Evolutionary conservation across 768 basidiomycete genomes (phyloP).

Genomic region (Hypsizygus marmoreus): DNA sequence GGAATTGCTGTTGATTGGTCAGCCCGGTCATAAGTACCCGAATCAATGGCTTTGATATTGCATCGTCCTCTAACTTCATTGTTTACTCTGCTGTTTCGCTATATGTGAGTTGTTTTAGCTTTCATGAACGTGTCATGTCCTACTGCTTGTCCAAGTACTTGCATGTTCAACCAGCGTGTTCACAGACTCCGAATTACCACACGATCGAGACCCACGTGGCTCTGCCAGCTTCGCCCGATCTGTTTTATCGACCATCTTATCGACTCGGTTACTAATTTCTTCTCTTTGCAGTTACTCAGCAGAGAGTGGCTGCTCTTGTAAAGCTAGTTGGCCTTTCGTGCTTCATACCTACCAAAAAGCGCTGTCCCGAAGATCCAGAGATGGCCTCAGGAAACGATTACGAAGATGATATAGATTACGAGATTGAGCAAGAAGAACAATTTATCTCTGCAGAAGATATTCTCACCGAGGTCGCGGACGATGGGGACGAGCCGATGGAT

Average conservation of each 20-base stretch:
- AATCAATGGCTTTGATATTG: no score
- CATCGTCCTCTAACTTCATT: no score
- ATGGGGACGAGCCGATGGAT: constrained; percentile 72
- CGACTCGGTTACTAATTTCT: constrained; percentile 14
- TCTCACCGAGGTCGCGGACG: constrained; percentile 61
- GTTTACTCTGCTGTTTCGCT: no score
- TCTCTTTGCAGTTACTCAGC: constrained; percentile 22
- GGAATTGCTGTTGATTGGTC: constrained; percentile 31
- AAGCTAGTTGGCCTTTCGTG: neutral
- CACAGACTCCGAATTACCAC: no score
- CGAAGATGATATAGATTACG: constrained; percentile 27
- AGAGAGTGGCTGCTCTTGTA: constrained; percentile 1
- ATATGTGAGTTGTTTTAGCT: no score
- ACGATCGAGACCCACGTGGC: no score
- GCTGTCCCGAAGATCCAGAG: no score
- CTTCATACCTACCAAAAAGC: constrained; percentile 6
- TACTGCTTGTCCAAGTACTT: no score
- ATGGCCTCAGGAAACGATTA: constrained; percentile 37
- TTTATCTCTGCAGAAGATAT: constrained; percentile 72
- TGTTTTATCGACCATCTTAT: constrained; percentile 20
- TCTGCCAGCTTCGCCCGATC: neutral
- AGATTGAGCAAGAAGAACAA: constrained; percentile 50
- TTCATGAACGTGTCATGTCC: no score
- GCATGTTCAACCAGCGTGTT: no score
- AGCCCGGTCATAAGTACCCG: constrained; percentile 21